Evolutionary conservation across 2,329 filamentous ascomycete species (phyloP), one percentile per base, ranked within the genome.

Genomic region (Tolypocladium endophyticum): DNA sequence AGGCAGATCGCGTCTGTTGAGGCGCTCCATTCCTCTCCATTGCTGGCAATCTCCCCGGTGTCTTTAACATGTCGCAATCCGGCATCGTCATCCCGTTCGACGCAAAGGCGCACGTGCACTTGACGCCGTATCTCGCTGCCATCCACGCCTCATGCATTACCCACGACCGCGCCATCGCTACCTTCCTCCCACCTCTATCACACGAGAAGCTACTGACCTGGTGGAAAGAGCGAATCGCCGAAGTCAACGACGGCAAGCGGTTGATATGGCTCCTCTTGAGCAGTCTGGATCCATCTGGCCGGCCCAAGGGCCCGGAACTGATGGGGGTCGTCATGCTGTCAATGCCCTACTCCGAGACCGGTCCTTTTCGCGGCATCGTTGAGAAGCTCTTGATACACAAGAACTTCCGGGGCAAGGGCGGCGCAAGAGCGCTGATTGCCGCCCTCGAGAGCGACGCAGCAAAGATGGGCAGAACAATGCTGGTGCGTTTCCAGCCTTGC

Each of bases 131-230:
- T 65, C 75, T 87, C 23, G 83, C 82, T 41, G 76, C 78, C 55
- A 75, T 87, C 30, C 84, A 87, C 64, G 79, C 77, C 61, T 76
- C 78, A 18, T 86, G 83, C 71, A 84, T 87, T 67, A 80, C 79
- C 5, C 73, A 78, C 61, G 83, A 84, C 71, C 75, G 78, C 66
- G 81, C 79, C 62, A 76, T 83, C 41, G 81, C 81, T 33, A 81
- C 78, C 5, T 87, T 87, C 67, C 73, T 84, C 18, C 81, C 82
- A n/a, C 84, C 84, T 0, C 72, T 87, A 39, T 77, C 78, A 55
- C 76, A 82, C 67, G 74, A 79, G 43, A 82, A 82, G 67, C 79
- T 87, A 45, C 72, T 82, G 36, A 64, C 73, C 11, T 86, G 79
- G 76, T 87, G 84, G 84, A 78, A 79, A 65, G 74, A 77, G 28